Evolutionary conservation across 441 rosid genomes (phyloP), one percentile per base, ranked within the genome.

Genomic region (Sinapis alba): DNA sequence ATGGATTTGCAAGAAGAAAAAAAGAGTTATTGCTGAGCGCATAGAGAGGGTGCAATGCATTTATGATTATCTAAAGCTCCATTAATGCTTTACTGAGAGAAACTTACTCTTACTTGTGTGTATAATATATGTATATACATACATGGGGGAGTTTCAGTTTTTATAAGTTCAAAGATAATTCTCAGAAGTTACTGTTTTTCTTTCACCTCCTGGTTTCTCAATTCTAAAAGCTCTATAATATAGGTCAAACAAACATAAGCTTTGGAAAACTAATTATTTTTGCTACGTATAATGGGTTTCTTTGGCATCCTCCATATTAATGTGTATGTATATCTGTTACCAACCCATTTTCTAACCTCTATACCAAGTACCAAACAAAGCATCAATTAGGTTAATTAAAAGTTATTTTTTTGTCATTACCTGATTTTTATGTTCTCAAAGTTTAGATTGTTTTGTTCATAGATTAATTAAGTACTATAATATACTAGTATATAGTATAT

Each of bases 1-100:
- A 51, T 75, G 82, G 71, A 36, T 76, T 79, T 69, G 78, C 74
- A 80, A 83, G 80, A 72, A 80, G 65, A 43, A 60, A 78, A 78
- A 80, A 64, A 82, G 85, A 89, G 89, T 88, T 78, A 90, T 80
- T 86, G 90, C 86, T 72, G 86, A 82, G 89, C 73, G 83, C 67
- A 75, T 83, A 65, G 90, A 87, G 94, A 79, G 81, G 94, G 84
- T 88, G 91, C 80, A 78, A 41, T 21, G 92, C 94, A 92, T 92
- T 90, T 86, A 92, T 88, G 88, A 85, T 56, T 60, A 23, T 81
- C 79, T 82, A 81, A 68, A 72, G 23, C 78, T 72, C 84, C 75
- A 84, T 84, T 85, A 76, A 87, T 84, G 85, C 78, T 86, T 18
- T 62, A 56, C 41, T 77, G 76, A 81, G 79, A 83, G 77, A 83